Percentiles rank a stretch among this genome's conserved stretches.
phyloP scores from a whole-genome alignment of 805 yeast species.

The Teunomyces cretensis region DNA sequence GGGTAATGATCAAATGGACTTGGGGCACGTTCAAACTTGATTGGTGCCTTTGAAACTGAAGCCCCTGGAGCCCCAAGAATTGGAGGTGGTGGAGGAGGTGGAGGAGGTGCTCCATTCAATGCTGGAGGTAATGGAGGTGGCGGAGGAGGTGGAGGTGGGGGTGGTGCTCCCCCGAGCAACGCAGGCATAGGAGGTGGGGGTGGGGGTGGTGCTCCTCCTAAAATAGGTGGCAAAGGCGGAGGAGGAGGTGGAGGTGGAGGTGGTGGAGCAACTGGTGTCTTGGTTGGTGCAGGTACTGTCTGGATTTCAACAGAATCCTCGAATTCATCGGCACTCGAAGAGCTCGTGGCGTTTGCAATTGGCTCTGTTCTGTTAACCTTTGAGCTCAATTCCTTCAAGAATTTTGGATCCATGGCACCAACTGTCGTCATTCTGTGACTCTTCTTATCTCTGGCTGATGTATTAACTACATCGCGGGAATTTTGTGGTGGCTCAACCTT shows the following conservation, averaged over 20 bases:
- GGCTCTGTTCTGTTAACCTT: conserved; percentile 48
- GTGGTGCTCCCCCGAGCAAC: conserved; percentile 19
- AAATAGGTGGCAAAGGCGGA: conserved; percentile 4
- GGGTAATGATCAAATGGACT: conserved; percentile 49
- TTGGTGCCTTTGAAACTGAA: conserved; percentile 25
- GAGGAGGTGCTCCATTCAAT: conserved; percentile 3
- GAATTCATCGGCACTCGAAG: not conserved
- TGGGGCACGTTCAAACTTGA: conserved; percentile 10
- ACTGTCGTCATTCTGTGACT: conserved; percentile 33
- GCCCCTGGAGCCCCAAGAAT: conserved; percentile 18
- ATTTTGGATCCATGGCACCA: conserved; percentile 46
- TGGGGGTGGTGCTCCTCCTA: conserved; percentile 16
- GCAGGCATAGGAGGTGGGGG: conserved; percentile 15
- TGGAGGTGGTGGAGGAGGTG: conserved; percentile 24
- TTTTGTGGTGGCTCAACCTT: conserved; percentile 25
- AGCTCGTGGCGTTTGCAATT: conserved; percentile 15
- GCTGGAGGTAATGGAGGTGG: conserved; percentile 24
- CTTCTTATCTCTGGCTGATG: conserved; percentile 25
- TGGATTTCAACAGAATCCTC: not conserved
- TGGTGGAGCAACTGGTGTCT: not conserved
- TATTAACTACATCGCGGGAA: conserved; percentile 9
- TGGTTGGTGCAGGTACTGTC: not conserved
- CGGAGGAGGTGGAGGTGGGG: conserved; percentile 22
- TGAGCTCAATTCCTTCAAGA: conserved; percentile 52
- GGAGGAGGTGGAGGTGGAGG: conserved; percentile 8